These are phyloP conservation scores for Chalciporus sp. DNA, from an alignment of 1,284 basidiomycete species.

Conservation along the genomic window DNA sequence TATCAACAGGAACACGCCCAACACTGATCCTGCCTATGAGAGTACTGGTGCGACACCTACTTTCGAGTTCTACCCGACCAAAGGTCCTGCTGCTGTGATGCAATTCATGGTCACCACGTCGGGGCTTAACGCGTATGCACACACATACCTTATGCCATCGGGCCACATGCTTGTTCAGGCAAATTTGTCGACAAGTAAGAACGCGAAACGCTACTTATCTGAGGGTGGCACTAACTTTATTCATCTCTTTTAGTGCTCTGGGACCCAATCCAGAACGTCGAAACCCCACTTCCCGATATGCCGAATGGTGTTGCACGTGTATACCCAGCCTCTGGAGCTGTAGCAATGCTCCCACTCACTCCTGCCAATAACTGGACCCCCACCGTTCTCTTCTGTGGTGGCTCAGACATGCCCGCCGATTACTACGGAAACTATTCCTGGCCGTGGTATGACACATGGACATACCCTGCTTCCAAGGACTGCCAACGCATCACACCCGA, in stretches of 20 bases:
- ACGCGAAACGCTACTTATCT: conserved; percentile 9
- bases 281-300: conserved; percentile 65
- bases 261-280: conserved; percentile 59
- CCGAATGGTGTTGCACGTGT: conserved; percentile 74
- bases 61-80: conserved; percentile 52
- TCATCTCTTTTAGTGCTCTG: conserved; percentile 51
- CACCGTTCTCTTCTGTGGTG: conserved; percentile 88
- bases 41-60: conserved; percentile 44
- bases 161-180: conserved; percentile 55
- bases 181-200: conserved; percentile 48
- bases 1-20: conserved; percentile 79
- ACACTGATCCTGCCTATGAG: conserved; percentile 60
- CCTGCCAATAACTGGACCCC: conserved; percentile 87
- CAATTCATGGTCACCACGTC: conserved; percentile 40
- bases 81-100: conserved; percentile 44
- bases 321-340: conserved; percentile 90
- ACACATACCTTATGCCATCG: conserved; percentile 58
- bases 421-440: conserved; percentile 71
- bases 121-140: conserved; percentile 60
- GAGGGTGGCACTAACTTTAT: conserved; percentile 10
- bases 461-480: conserved; percentile 59
- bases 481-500: conserved; percentile 82
- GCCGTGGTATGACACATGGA: conserved; percentile 67
- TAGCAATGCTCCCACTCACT: conserved; percentile 88
- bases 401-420: conserved; percentile 70